Conservation (phyloP, 2,329 filamentous ascomycete genomes). For the Pseudocercospora eumusae region DNA sequence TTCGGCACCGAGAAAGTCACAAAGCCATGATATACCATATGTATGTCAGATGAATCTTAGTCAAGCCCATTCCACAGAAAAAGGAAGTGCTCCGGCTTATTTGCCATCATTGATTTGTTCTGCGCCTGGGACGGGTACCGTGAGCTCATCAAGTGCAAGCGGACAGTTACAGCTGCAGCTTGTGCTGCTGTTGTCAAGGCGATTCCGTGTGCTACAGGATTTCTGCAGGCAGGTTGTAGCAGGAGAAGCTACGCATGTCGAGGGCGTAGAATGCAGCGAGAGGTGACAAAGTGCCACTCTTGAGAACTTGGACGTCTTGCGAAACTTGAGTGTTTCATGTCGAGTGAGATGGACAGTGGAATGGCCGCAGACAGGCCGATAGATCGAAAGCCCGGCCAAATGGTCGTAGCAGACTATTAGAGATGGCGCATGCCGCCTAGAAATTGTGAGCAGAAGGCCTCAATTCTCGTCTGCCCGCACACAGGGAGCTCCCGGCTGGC, state of each 20-base stretch:
- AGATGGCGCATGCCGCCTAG: no score
- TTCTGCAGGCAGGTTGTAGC: neutral
- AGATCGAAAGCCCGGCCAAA: no score
- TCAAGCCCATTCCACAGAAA: slow-evolving; percentile 88
- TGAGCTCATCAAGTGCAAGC: slow-evolving; percentile 31
- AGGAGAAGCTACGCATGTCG: neutral
- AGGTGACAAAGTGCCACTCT: no score
- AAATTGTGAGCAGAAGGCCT: neutral
- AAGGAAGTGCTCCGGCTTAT: slow-evolving; percentile 99
- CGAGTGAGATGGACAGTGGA: neutral
- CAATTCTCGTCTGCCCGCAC: neutral
- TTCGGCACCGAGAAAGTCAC: no score
- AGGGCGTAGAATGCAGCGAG: no score
- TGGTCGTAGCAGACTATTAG: no score
- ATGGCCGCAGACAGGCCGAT: no score
- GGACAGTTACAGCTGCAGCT: slow-evolving; percentile 39
- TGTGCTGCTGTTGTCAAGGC: slow-evolving; percentile 34
- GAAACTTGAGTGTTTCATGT: neutral
- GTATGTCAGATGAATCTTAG: slow-evolving; percentile 18
- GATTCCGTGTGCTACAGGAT: neutral
- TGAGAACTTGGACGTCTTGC: neutral
- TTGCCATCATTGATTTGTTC: slow-evolving; percentile 72
- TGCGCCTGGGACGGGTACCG: slow-evolving; percentile 62
- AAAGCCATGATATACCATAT: neutral
- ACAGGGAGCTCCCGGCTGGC: neutral